phyloP scores from a whole-genome alignment of 352 stramenopile species.

The Phytophthora niederhauseri region DNA sequence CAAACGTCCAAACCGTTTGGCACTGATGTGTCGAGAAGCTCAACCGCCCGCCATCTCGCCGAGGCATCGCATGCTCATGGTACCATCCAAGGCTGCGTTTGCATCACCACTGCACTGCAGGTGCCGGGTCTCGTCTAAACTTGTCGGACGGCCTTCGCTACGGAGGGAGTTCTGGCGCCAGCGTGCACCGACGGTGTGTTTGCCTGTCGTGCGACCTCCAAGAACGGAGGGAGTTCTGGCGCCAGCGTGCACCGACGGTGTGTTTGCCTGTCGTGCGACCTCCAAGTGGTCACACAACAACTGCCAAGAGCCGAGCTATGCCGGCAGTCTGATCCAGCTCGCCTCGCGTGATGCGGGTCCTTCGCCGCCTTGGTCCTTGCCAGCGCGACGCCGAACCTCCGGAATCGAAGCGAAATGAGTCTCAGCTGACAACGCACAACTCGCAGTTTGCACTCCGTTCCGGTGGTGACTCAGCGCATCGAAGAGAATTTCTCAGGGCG shows the following conservation, averaged over 20 bases:
- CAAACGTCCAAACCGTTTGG: too few relatives aligned
- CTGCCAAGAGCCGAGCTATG: not conserved
- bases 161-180: not conserved
- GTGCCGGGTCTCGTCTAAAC: not conserved
- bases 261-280: too few relatives aligned
- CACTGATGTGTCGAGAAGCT: not conserved
- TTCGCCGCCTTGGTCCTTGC: not conserved
- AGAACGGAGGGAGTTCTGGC: not conserved
- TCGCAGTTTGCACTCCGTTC: not conserved
- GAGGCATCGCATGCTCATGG: too few relatives aligned
- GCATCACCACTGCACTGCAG: not conserved
- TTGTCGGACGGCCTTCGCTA: too few relatives aligned
- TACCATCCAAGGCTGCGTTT: not conserved
- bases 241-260: too few relatives aligned
- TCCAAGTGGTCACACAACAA: too few relatives aligned
- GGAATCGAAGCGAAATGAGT: not conserved
- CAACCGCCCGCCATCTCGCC: too few relatives aligned
- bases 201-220: too few relatives aligned
- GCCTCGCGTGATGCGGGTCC: not conserved
- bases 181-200: too few relatives aligned
- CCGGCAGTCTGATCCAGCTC: not conserved
- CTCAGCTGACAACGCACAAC: not conserved
- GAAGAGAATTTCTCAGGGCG: not conserved
- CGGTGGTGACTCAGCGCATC: slow-evolving; percentile 1
- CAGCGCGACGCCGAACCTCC: not conserved